phyloP scores from a whole-genome alignment of 768 basidiomycete species.

The Tulasnella sp. region DNA sequence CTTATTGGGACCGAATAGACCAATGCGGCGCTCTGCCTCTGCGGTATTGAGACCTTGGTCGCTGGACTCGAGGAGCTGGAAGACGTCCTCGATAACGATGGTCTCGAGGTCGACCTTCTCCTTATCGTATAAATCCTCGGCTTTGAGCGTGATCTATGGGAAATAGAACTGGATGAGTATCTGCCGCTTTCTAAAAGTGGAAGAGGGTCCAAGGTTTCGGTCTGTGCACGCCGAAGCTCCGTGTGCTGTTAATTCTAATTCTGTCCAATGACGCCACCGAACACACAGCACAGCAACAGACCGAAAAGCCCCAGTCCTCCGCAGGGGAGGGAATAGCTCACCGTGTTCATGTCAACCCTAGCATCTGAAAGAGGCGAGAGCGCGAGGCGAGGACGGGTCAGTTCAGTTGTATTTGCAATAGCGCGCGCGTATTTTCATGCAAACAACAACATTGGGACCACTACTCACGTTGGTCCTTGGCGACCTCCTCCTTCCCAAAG shows the following conservation, averaged over 20 bases:
- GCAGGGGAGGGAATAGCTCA: conserved; percentile 22
- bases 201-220: too few relatives aligned
- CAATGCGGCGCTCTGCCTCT: conserved; percentile 75
- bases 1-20: conserved; percentile 93
- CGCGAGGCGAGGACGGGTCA: not conserved
- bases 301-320: not conserved
- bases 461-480: conserved; percentile 34
- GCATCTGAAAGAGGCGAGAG: conserved; percentile 42
- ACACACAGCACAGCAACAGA: not conserved
- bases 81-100: conserved; percentile 91
- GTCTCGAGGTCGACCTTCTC: conserved; percentile 99
- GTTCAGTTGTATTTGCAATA: not conserved
- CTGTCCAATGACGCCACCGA: not conserved
- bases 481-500: conserved; percentile 60
- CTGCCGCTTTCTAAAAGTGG: too few relatives aligned
- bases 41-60: conserved; percentile 63
- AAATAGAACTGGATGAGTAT: not conserved
- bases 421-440: not conserved
- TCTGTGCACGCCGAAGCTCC: too few relatives aligned
- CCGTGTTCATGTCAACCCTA: conserved; percentile 75
- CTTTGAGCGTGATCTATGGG: conserved; percentile 70
- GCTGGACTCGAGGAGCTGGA: conserved; percentile 86
- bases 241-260: too few relatives aligned
- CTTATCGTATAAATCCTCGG: conserved; percentile 92
- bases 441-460: not conserved